Percentiles rank a stretch among this genome's conserved stretches.
Conservation (phyloP, 441 rosid species). For the Codiaeum variegatum region DNA sequence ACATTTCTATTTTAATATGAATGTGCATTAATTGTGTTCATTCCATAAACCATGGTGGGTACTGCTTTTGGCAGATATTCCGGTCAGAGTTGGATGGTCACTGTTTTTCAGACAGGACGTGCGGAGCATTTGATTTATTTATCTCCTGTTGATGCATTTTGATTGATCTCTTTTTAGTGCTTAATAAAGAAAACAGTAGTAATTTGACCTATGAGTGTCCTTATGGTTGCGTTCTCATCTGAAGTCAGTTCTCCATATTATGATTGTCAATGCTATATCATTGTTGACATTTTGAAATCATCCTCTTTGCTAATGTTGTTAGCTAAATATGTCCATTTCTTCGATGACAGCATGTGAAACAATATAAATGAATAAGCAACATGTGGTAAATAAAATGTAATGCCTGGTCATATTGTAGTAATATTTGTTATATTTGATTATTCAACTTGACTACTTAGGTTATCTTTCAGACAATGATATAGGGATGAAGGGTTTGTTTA, state of each 20-base stretch:
- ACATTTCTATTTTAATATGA: neutral
- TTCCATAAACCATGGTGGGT: neutral
- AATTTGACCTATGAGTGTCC: neutral
- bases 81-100: neutral
- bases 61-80: neutral
- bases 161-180: neutral
- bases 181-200: neutral
- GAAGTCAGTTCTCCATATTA: neutral
- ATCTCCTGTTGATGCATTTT: neutral
- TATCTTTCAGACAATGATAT: conserved; percentile 4
- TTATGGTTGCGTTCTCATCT: neutral
- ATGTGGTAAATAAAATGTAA: neutral
- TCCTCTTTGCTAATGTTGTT: neutral
- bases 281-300: neutral
- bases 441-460: neutral
- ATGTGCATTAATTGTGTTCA: neutral
- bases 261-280: neutral
- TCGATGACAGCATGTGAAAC: neutral
- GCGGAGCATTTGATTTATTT: neutral
- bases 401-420: neutral
- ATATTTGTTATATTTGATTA: neutral
- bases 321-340: neutral
- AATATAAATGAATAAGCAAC: neutral
- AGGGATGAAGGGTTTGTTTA: no score
- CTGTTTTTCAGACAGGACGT: neutral